Percentiles rank a stretch among this genome's conserved stretches.
These are phyloP conservation scores for Cornus controversa DNA, from an alignment of 148 eudicot genomes.

Conservation along the genomic window DNA sequence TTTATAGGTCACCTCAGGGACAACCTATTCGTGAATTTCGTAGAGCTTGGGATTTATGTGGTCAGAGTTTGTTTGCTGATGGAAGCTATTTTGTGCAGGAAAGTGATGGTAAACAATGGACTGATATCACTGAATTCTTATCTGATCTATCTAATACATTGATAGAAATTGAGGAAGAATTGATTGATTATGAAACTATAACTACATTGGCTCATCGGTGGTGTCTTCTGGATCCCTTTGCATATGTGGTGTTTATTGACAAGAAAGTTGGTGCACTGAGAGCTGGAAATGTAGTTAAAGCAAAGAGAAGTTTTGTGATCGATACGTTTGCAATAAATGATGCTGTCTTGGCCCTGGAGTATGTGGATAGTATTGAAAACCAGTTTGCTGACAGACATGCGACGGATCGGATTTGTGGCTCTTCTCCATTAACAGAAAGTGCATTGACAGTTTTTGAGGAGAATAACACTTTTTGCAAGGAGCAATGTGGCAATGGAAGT, in stretches of 20 bases:
- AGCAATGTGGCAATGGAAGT: slow-evolving; percentile 21
- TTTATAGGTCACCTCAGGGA: slow-evolving; percentile 68
- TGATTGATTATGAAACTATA: slow-evolving; percentile 37
- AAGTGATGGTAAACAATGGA: slow-evolving; percentile 53
- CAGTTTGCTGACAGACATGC: slow-evolving; percentile 17
- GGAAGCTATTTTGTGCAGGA: slow-evolving; percentile 22
- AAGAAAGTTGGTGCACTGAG: slow-evolving; percentile 59
- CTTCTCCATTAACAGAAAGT: slow-evolving; percentile 29
- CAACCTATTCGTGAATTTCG: slow-evolving; percentile 67
- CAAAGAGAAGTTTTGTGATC: slow-evolving; percentile 41
- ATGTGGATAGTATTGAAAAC: slow-evolving; percentile 24
- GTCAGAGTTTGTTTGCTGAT: slow-evolving; percentile 53
- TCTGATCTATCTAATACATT: slow-evolving; percentile 56
- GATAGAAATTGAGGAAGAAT: slow-evolving; percentile 48
- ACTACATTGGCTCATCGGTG: slow-evolving; percentile 55
- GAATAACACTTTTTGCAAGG: slow-evolving; percentile 1
- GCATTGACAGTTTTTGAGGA: slow-evolving; percentile 23
- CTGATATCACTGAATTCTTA: slow-evolving; percentile 49
- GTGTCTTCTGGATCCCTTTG: slow-evolving; percentile 89
- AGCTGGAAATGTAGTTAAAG: slow-evolving; percentile 55
- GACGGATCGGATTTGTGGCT: slow-evolving; percentile 14
- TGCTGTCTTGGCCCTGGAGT: slow-evolving; percentile 11
- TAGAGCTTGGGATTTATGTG: slow-evolving; percentile 76
- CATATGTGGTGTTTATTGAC: slow-evolving; percentile 63
- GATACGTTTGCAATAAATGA: slow-evolving; percentile 23